Conservation (phyloP, 306 rosid genomes). For the Prunus armeniaca region DNA sequence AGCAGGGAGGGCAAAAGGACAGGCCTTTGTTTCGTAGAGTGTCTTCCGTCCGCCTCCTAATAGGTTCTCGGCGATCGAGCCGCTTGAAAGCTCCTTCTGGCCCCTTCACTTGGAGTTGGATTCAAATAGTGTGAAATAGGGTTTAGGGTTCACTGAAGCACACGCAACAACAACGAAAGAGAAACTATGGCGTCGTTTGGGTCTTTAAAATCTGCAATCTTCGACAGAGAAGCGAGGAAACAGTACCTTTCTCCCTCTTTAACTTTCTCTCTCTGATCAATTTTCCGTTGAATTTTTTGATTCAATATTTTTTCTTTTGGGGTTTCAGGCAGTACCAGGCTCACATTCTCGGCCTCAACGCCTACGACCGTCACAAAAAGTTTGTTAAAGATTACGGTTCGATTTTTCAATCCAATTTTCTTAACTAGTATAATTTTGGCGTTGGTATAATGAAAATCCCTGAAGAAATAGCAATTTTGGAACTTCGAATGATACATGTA, state of each 20-base stretch:
- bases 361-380: conserved; percentile 54
- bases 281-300: not conserved
- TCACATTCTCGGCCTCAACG: conserved; percentile 58
- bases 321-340: conserved; percentile 52
- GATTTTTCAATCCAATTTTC: not conserved
- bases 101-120: not conserved
- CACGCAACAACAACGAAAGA: not conserved
- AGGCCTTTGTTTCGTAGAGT: no score
- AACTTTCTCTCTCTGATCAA: not conserved
- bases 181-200: conserved; percentile 46
- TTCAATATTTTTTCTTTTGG: not conserved
- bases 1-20: no score
- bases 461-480: not conserved
- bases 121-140: not conserved
- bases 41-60: no score
- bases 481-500: not conserved
- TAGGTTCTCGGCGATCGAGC: no score
- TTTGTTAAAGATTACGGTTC: conserved; percentile 68
- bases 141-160: not conserved
- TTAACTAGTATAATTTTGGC: no score
- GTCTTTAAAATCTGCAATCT: conserved; percentile 42
- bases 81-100: not conserved
- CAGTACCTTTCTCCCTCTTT: conserved; percentile 24
- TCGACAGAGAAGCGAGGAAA: conserved; percentile 53
- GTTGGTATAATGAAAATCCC: not conserved